A percentile compares a stretch with the other conserved stretches of the same genome.
phyloP scores from a whole-genome alignment of 2,329 filamentous ascomycete genomes.

The Rachicladosporium sp. region DNA sequence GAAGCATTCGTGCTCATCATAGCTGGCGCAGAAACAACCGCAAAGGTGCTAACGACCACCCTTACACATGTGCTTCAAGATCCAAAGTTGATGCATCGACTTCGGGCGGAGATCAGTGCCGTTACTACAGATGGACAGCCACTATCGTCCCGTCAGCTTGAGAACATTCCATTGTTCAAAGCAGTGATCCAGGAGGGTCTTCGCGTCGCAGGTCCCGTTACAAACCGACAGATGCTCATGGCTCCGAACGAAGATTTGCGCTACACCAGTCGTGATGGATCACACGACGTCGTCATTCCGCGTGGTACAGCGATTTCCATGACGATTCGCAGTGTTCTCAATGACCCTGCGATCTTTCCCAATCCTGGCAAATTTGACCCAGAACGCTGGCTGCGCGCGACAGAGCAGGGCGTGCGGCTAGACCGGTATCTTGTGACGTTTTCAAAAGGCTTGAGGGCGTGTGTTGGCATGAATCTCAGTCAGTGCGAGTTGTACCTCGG shows the following conservation, averaged over 20 bases:
- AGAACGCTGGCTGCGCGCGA: slow-evolving; percentile 21
- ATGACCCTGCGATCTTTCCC: slow-evolving; percentile 19
- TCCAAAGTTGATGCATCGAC: too few species aligned
- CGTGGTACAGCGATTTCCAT: slow-evolving; percentile 14
- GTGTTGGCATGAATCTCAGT: slow-evolving; percentile 20
- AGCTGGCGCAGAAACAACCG: slow-evolving; percentile 9
- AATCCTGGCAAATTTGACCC: slow-evolving; percentile 25
- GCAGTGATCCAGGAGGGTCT: slow-evolving; percentile 36
- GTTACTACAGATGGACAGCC: not conserved
- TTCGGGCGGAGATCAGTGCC: too few species aligned
- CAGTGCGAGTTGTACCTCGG: too few species aligned
- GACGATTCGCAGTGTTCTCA: slow-evolving; percentile 1
- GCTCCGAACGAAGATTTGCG: slow-evolving; percentile 4
- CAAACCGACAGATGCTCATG: slow-evolving; percentile 2
- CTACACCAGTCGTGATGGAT: slow-evolving; percentile 3
- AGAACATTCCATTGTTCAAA: slow-evolving; percentile 29
- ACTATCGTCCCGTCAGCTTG: slow-evolving; percentile 2
- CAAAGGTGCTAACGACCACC: too few species aligned
- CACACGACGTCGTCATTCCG: slow-evolving; percentile 13
- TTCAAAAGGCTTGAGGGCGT: slow-evolving; percentile 24
- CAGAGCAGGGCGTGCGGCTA: slow-evolving; percentile 9
- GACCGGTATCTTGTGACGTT: slow-evolving; percentile 27
- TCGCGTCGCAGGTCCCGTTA: slow-evolving; percentile 15
- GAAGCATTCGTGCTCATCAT: slow-evolving; percentile 6
- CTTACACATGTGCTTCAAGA: too few species aligned